Percentiles rank a stretch among this genome's conserved stretches.
Conservation (phyloP, 2,329 filamentous ascomycete species). For the Arthrobotrys sphaeroides region DNA sequence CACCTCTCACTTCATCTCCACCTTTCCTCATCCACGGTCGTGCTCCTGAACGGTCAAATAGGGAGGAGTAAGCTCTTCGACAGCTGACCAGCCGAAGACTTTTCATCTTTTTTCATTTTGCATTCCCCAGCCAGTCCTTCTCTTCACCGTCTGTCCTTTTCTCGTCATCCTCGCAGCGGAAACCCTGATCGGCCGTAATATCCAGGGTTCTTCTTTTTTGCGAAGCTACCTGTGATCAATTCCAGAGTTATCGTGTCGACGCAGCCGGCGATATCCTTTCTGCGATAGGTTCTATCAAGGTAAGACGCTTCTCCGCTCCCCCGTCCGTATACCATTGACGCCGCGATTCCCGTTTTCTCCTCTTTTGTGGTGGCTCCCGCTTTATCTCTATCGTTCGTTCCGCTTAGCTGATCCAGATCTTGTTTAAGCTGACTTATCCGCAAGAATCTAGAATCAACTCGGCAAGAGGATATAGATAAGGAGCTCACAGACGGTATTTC, state of each 20-base stretch:
- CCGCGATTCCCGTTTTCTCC: conserved; percentile 24
- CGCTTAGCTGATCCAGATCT: conserved; percentile 12
- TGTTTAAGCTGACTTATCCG: conserved; percentile 44
- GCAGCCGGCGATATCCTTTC: conserved; percentile 17
- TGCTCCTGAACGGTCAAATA: conserved; percentile 46
- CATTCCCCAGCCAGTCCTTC: background rate
- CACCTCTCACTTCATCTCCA: conserved; percentile 45
- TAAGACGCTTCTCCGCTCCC: conserved; percentile 6
- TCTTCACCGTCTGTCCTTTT: background rate
- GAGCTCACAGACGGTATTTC: conserved; percentile 23
- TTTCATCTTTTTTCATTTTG: conserved; percentile 5
- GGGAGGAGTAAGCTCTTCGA: conserved; percentile 53
- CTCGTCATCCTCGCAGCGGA: conserved; percentile 16
- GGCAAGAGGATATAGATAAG: conserved; percentile 29
- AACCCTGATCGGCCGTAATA: conserved; percentile 43
- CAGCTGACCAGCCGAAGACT: conserved; percentile 51
- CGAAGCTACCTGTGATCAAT: conserved; percentile 35
- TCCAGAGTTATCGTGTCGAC: conserved; percentile 46
- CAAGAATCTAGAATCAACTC: conserved; percentile 23
- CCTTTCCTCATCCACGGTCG: conserved; percentile 48
- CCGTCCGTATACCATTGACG: conserved; percentile 1
- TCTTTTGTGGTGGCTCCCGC: conserved; percentile 3
- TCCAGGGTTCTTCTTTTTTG: conserved; percentile 40
- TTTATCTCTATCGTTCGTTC: conserved; percentile 1
- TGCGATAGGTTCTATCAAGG: conserved; percentile 34